Conservation (phyloP, 805 yeast species). For the Candida endomychidarum region DNA sequence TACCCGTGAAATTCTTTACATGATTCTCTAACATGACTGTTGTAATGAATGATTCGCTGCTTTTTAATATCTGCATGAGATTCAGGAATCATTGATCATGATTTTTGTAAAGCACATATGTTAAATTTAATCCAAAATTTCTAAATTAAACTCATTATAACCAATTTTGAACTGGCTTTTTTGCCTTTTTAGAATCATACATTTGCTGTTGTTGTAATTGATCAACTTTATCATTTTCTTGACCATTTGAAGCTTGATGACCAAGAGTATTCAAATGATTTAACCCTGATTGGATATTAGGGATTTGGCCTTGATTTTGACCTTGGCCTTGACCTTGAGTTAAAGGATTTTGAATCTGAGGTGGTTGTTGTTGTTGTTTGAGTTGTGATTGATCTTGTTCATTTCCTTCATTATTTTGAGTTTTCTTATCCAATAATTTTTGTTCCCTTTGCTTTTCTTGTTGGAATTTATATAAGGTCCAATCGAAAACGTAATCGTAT, state of each 20-base stretch:
- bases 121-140: no score
- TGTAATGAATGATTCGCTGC: not conserved
- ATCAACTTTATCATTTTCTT: constrained; percentile 13
- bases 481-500: constrained; percentile 93
- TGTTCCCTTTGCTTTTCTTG: constrained; percentile 55
- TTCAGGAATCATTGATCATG: no score
- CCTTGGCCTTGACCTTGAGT: constrained; percentile 9
- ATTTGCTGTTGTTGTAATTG: constrained; percentile 16
- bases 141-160: constrained; percentile 9
- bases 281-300: constrained; percentile 11
- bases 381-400: constrained; percentile 18
- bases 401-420: constrained; percentile 15
- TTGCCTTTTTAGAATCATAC: constrained; percentile 11
- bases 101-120: no score
- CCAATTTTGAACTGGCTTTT: constrained; percentile 17
- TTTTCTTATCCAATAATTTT: constrained; percentile 30
- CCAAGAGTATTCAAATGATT: constrained; percentile 4
- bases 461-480: constrained; percentile 86
- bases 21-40: constrained; percentile 4
- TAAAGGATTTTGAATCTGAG: constrained; percentile 22
- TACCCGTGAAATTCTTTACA: not conserved
- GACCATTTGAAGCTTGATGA: constrained; percentile 4
- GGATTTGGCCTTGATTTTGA: constrained; percentile 12
- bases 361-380: constrained; percentile 17
- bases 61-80: no score